Conservation (phyloP, 768 basidiomycete genomes). For the Ramaria sp. region DNA sequence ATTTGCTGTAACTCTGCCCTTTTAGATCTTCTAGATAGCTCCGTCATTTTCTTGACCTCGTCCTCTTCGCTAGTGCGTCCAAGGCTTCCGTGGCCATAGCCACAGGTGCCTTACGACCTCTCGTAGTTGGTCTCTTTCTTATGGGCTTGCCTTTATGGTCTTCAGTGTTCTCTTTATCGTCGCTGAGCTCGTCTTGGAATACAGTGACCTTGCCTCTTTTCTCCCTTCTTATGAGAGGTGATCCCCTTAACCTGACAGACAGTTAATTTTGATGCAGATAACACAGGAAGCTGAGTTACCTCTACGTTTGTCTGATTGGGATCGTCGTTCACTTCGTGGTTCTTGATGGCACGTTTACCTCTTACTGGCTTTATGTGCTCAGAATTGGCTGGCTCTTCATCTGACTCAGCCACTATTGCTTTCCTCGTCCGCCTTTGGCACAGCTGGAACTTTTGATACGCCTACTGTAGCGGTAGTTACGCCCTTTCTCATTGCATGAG, state of each 20-base stretch:
- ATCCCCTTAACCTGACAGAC: background rate
- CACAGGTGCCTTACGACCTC: background rate
- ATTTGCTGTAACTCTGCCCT: background rate
- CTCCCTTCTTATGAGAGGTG: background rate
- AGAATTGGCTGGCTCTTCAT: too few relatives aligned
- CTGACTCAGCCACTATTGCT: background rate
- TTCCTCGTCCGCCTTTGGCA: background rate
- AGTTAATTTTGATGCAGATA: background rate
- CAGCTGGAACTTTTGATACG: background rate
- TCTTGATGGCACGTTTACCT: too few relatives aligned
- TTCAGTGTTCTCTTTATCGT: background rate
- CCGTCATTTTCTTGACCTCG: constrained; percentile 1
- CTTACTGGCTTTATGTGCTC: too few relatives aligned
- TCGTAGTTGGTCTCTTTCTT: background rate
- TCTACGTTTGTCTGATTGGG: background rate
- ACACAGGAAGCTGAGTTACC: background rate
- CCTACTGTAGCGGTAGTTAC: background rate
- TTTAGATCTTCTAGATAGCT: background rate
- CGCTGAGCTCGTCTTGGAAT: background rate
- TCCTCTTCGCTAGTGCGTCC: constrained; percentile 2
- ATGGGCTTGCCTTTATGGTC: too few relatives aligned
- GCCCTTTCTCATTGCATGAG: background rate
- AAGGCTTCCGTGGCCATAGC: background rate
- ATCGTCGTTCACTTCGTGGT: too few relatives aligned
- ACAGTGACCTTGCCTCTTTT: background rate